Evolutionary conservation across 2,329 filamentous ascomycete species (phyloP), one percentile per base, ranked within the genome.

Genomic region (Curvularia verruculosa): DNA sequence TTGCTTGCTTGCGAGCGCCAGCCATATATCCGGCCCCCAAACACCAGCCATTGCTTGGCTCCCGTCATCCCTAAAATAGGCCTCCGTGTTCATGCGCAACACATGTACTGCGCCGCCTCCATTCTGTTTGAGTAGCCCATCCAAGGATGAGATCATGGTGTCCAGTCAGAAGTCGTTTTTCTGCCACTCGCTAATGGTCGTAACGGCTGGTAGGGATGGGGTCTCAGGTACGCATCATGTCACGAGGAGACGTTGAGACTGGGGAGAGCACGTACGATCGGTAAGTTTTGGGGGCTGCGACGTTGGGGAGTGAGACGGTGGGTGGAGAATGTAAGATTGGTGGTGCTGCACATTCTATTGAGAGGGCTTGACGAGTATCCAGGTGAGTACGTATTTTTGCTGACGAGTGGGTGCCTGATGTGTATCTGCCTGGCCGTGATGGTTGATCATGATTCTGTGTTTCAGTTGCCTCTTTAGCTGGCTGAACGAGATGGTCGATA

Each of bases 111-210:
- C 34, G 34, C 34, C 34, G 34, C 34, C 34, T 36, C 34, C 15
- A n/a, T 18, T 36, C 5, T 36, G 34, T 36, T n/a, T 36, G 15
- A 36, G 15, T n/a, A 36, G 6, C 34, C 61, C 61, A 34, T 1
- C 15, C 21, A n/a, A n/a, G 40, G 15, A 23, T 43, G 5, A 15
- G 13, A 26, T 26, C 12, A 21, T 43, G 12, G 40, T 8, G 12
- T 26, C 39, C 63, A 68, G 65, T 66, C 9, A 54, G 15, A 6
- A 12, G 0, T 1, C 1, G 4, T 3, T 53, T 68, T 69, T 66
- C 63, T 69, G 66, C 65, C 66, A 58, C 21, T 56, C 41, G 64
- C 56, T 12, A 29, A 29, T 61, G 61, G 18, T 13, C 26, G 6
- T 10, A 21, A 41, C 39, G 19, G 19, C 9, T 26, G 19, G 19